These are phyloP conservation scores for Chaetomium cochliodes DNA, from an alignment of 495 filamentous ascomycete species.

Conservation along the genomic window DNA sequence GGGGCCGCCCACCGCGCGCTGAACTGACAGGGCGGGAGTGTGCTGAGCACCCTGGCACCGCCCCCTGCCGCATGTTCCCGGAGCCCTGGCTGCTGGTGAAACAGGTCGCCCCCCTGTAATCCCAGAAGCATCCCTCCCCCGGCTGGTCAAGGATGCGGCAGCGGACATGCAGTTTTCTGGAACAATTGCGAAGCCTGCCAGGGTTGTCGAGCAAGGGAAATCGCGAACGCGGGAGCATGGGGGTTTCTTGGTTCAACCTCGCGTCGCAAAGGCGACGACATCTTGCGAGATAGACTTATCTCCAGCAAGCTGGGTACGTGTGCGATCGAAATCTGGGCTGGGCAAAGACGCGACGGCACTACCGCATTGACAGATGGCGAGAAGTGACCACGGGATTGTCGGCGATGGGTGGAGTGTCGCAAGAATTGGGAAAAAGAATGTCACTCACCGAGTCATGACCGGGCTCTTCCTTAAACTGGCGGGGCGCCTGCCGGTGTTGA, in stretches of 20 bases:
- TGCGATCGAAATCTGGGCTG: background rate
- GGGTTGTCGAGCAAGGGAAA: constrained; percentile 23
- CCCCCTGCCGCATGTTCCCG: constrained; percentile 38
- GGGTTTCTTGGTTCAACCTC: background rate
- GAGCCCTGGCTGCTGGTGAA: constrained; percentile 42
- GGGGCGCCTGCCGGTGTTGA: constrained; percentile 42
- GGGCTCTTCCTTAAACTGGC: constrained; percentile 42
- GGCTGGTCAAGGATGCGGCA: constrained; percentile 34
- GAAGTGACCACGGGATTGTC: constrained; percentile 15
- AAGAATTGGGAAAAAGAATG: constrained; percentile 22
- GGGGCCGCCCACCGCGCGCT: background rate
- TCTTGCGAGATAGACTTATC: constrained; percentile 17
- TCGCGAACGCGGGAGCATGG: constrained; percentile 15
- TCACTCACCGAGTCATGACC: constrained; percentile 41
- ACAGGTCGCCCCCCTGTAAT: constrained; percentile 40
- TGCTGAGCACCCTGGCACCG: constrained; percentile 33
- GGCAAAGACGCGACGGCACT: constrained; percentile 10
- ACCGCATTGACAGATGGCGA: constrained; percentile 14
- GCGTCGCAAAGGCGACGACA: background rate
- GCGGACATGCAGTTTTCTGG: constrained; percentile 37
- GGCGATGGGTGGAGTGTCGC: constrained; percentile 15
- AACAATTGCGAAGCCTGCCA: constrained; percentile 34
- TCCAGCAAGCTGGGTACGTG: constrained; percentile 1
- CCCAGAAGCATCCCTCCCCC: constrained; percentile 32
- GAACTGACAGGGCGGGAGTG: constrained; percentile 20